Conservation (phyloP, 345 rosid species). For the Carallia brachiata region DNA sequence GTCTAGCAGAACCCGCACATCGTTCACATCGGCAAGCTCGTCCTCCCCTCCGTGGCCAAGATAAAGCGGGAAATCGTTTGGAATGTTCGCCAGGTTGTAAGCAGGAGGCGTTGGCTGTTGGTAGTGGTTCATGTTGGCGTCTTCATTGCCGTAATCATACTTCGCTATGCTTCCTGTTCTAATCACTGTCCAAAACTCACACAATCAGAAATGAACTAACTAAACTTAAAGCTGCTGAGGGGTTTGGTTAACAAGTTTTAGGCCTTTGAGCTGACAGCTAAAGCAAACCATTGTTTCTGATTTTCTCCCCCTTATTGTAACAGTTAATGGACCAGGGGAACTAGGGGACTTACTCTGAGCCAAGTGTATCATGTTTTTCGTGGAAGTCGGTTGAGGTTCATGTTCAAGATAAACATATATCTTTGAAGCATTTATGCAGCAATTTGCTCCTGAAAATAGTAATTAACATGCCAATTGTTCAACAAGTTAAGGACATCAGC, state of each 20-base stretch:
- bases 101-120: conserved; percentile 49
- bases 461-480: not conserved
- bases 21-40: conserved; percentile 35
- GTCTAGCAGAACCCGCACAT: conserved; percentile 37
- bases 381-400: conserved; percentile 38
- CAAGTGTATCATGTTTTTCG: conserved; percentile 40
- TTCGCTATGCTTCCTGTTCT: conserved; percentile 43
- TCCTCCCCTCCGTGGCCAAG: conserved; percentile 50
- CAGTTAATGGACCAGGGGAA: not conserved
- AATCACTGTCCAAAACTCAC: conserved; percentile 25
- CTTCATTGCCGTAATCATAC: conserved; percentile 44
- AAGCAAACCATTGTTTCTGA: not conserved
- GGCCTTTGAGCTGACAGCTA: no score
- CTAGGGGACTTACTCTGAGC: conserved; percentile 35
- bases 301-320: no score
- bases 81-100: conserved; percentile 44
- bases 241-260: not conserved
- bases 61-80: conserved; percentile 45
- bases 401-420: conserved; percentile 18
- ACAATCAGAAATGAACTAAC: not conserved
- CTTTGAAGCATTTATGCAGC: conserved; percentile 36
- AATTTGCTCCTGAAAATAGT: conserved; percentile 25
- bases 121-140: conserved; percentile 45
- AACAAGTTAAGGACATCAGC: not conserved
- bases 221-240: not conserved